Evolutionary conservation across 169 alveolate genomes (phyloP).

Genomic region (Plasmodium vivax): DNA sequence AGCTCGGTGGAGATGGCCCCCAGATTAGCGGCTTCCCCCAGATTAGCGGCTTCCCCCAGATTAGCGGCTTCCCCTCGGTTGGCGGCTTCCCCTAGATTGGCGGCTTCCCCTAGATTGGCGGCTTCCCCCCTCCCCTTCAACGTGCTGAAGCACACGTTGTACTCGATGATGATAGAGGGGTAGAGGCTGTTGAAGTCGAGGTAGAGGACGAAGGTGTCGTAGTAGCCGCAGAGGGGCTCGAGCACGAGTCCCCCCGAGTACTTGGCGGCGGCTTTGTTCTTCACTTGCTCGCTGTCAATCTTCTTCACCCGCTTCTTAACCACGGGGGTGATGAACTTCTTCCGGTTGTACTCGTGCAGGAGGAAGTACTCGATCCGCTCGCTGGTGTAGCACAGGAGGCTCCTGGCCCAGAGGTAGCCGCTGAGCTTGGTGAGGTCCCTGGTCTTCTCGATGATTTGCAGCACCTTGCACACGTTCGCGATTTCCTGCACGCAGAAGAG

Average conservation of each 20-base stretch:
- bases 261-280: conserved; percentile 26
- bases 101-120: conserved; percentile 18
- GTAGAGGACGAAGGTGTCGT: conserved; percentile 95
- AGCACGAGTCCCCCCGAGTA: conserved; percentile 98
- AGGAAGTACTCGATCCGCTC: conserved; percentile 93
- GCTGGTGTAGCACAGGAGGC: conserved; percentile 89
- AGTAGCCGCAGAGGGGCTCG: conserved; percentile 97
- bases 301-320: conserved; percentile 8
- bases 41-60: neutral
- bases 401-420: conserved; percentile 93
- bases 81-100: conserved; percentile 47
- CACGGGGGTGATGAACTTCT: conserved; percentile 88
- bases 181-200: conserved; percentile 98
- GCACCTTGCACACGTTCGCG: conserved; percentile 47
- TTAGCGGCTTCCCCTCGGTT: conserved; percentile 16
- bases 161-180: conserved; percentile 99
- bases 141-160: conserved; percentile 98
- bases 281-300: conserved; percentile 39
- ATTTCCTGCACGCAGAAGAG: conserved; percentile 50
- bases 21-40: conserved; percentile 28
- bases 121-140: conserved; percentile 72
- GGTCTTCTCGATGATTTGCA: conserved; percentile 92
- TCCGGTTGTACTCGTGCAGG: conserved; percentile 90
- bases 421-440: conserved; percentile 92
- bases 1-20: conserved; percentile 45